Evolutionary conservation across 2,329 filamentous ascomycete species (phyloP).

Genomic region (Pseudogymnoascus sp.): DNA sequence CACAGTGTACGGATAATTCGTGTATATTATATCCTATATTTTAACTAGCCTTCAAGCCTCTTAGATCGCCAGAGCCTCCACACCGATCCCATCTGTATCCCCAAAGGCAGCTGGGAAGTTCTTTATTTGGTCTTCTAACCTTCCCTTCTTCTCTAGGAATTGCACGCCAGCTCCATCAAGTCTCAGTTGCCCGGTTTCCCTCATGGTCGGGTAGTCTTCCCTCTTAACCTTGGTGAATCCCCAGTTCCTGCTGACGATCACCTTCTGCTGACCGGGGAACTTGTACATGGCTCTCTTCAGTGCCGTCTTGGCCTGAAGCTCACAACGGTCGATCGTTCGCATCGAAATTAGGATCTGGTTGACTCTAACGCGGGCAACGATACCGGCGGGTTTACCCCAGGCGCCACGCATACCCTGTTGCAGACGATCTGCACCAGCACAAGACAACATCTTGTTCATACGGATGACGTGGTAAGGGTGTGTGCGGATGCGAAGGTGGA

Average conservation of each 20-base stretch:
- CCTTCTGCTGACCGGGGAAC: constrained; percentile 99
- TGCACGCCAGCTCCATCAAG: constrained; percentile 99
- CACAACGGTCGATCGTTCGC: constrained; percentile 87
- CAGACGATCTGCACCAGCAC: constrained; percentile 99
- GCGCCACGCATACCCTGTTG: constrained; percentile 99
- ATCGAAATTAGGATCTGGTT: constrained; percentile 97
- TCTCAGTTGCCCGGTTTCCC: constrained; percentile 87
- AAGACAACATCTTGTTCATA: constrained; percentile 99
- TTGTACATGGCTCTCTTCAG: constrained; percentile 99
- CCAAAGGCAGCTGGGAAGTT: constrained; percentile 90
- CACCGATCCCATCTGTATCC: constrained; percentile 19
- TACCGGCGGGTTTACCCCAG: constrained; percentile 99
- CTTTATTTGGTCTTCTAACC: constrained; percentile 77
- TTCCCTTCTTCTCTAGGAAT: constrained; percentile 94
- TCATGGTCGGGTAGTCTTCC: constrained; percentile 95
- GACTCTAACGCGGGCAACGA: constrained; percentile 99
- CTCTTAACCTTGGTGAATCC: constrained; percentile 97
- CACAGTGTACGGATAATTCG: background rate
- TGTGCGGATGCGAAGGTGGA: constrained; percentile 72
- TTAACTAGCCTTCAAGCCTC: background rate
- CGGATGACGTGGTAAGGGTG: constrained; percentile 99
- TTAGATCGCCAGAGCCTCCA: background rate
- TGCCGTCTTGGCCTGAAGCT: constrained; percentile 47
- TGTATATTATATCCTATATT: constrained; percentile 5
- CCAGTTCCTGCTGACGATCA: constrained; percentile 99